Evolutionary conservation across 148 eudicot genomes (phyloP).

Genomic region (Vaccinium darrowii): DNA sequence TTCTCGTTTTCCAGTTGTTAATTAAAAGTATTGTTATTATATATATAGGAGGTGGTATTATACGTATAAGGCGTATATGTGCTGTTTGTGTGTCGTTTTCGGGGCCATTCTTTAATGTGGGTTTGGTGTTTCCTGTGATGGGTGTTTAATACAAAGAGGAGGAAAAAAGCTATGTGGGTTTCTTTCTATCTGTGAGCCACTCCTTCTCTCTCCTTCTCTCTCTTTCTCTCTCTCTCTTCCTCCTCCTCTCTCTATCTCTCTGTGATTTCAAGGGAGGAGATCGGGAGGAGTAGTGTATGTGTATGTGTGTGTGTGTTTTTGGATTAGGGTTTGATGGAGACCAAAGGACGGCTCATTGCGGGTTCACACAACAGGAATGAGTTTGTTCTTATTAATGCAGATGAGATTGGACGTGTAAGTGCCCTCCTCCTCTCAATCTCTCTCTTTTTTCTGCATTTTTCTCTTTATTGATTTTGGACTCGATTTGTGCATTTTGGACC

Average conservation of each 20-base stretch:
- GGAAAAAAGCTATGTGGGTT: constrained; percentile 1
- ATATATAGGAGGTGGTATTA: neutral
- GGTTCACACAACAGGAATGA: constrained; percentile 80
- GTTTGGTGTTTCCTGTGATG: constrained; percentile 32
- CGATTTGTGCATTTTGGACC: neutral
- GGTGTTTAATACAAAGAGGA: constrained; percentile 16
- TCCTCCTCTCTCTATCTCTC: constrained; percentile 14
- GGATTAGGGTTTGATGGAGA: constrained; percentile 40
- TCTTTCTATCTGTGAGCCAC: constrained; percentile 19
- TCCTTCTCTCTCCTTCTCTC: constrained; percentile 4
- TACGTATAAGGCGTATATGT: constrained; percentile 8
- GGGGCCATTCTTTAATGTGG: constrained; percentile 34
- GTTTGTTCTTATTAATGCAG: constrained; percentile 74
- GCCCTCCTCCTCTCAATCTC: neutral
- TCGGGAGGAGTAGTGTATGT: constrained; percentile 1
- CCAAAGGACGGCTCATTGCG: constrained; percentile 63
- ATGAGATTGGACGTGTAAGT: constrained; percentile 68
- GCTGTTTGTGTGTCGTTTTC: constrained; percentile 38
- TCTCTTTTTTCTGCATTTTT: constrained; percentile 11
- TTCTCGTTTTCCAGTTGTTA: too few species aligned
- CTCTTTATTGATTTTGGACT: constrained; percentile 14
- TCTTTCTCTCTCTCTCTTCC: constrained; percentile 4
- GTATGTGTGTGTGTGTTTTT: constrained; percentile 3
- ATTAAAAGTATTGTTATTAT: too few species aligned
- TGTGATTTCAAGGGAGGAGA: constrained; percentile 14